phyloP scores from a whole-genome alignment of 345 rosid genomes.

The Atalantia buxifolia region DNA sequence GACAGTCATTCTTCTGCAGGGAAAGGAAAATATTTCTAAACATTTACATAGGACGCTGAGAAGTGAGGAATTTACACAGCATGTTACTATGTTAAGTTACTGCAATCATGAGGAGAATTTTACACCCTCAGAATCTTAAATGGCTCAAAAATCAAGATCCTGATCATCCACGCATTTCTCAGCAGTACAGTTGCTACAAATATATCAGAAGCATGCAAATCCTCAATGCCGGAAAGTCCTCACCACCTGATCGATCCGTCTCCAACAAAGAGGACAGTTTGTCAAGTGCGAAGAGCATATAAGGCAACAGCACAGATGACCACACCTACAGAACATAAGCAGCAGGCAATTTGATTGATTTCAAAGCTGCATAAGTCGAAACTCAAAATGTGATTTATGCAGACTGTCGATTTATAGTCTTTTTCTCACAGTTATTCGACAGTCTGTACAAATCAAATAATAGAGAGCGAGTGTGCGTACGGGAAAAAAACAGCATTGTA shows the following conservation, averaged over 20 bases:
- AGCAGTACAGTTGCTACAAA: background rate
- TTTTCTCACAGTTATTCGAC: background rate
- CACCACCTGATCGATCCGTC: slow-evolving; percentile 78
- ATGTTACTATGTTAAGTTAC: background rate
- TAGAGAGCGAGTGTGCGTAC: slow-evolving; percentile 40
- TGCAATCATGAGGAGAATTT: background rate
- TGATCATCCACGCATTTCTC: background rate
- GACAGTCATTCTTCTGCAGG: background rate
- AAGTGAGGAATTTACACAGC: slow-evolving; percentile 15
- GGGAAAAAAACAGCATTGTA: slow-evolving; percentile 86
- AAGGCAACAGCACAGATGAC: slow-evolving; percentile 94
- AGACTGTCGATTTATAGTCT: background rate
- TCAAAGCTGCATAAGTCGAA: background rate
- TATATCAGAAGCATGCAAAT: background rate
- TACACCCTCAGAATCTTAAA: background rate
- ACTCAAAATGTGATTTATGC: background rate
- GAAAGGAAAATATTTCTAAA: background rate
- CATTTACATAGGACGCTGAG: background rate
- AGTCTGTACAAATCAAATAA: slow-evolving; percentile 9
- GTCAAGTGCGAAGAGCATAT: slow-evolving; percentile 68
- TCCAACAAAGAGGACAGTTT: slow-evolving; percentile 85
- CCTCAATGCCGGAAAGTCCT: slow-evolving; percentile 78
- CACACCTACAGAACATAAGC: slow-evolving; percentile 60
- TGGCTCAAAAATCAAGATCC: background rate
- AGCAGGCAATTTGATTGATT: background rate